Evolutionary conservation across 1,284 basidiomycete species (phyloP), one percentile per base, ranked within the genome.

Genomic region (Cystobasidium sp.): DNA sequence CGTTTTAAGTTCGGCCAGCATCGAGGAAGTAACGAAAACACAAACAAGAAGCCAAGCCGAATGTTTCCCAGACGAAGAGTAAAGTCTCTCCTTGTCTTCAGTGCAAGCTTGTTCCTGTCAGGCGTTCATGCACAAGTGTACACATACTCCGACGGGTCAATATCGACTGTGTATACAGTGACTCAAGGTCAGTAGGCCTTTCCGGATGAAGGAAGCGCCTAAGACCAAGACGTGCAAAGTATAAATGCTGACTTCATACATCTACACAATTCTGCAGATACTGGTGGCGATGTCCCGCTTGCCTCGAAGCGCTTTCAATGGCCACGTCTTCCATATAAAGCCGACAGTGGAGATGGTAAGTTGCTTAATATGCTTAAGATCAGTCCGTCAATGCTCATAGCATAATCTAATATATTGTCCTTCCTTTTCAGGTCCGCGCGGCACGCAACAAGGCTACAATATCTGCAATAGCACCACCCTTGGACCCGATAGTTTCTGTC

Each of bases 391-490:
- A 2, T 5, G 31, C 31, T 31, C 31, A 31, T 31, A 31, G 31
- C 31, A 31, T 5, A 31, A 31, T 31, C 5, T 31, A 5, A 31
- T 31, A 31, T 31, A 31, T 24, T 24, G 22, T 41, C 39, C 37
- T 41, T 31, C 22, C 18, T 55, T 16, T 37, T 14, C 51, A 71
- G 69, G 69, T 24, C 70, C 70, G 31, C 70, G 70, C 44, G 70
- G 70, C 6, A 73, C 62, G 14, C 70, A 73, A 24, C 70, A 73
- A 44, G 61, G 76, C 41, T 75, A 70, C 56, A 77, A 77, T 63
- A 46, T 68, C 20, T 91, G 90, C 81, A 90, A 91, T 83, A 85
- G 87, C 2, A 89, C 88, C 6, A 91, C 89, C 7, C 83, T 88
- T 81, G 85, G 85, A 77, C 85, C 85, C 70, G 53, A 84, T 3